Evolutionary conservation across 148 eudicot genomes (phyloP).

Genomic region (Nyssa sinensis): DNA sequence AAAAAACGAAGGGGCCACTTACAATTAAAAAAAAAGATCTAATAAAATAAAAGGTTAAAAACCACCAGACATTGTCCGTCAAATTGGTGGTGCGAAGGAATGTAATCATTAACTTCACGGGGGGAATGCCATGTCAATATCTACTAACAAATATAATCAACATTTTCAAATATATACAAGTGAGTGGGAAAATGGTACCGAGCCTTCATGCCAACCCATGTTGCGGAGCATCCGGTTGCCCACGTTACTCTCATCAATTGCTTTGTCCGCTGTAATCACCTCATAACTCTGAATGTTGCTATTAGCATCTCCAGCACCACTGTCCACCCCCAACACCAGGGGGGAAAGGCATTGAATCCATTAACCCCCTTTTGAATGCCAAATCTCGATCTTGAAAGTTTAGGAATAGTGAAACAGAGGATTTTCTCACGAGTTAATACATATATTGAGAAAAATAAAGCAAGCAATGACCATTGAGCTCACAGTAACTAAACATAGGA

Average conservation of each 20-base stretch:
- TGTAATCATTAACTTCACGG: too few relatives aligned
- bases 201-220: conserved; percentile 99
- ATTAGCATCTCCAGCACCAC: conserved; percentile 50
- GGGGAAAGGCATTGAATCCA: conserved; percentile 90
- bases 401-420: conserved; percentile 26
- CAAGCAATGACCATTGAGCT: conserved; percentile 29
- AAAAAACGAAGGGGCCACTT: too few relatives aligned
- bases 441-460: conserved; percentile 16
- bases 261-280: conserved; percentile 77
- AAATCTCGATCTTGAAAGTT: conserved; percentile 69
- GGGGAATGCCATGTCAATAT: background rate
- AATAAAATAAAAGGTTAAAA: too few relatives aligned
- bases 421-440: conserved; percentile 59
- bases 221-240: conserved; percentile 98
- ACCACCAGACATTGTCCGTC: too few relatives aligned
- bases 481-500: background rate
- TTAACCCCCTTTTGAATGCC: conserved; percentile 65
- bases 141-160: background rate
- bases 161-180: conserved; percentile 5
- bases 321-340: conserved; percentile 96
- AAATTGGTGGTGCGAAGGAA: too few relatives aligned
- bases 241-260: conserved; percentile 92
- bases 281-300: conserved; percentile 59
- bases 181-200: conserved; percentile 59
- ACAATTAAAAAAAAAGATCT: too few relatives aligned